Evolutionary conservation across 202 grass and related monocot species (phyloP).

Genomic region (Panicum virgatum): DNA sequence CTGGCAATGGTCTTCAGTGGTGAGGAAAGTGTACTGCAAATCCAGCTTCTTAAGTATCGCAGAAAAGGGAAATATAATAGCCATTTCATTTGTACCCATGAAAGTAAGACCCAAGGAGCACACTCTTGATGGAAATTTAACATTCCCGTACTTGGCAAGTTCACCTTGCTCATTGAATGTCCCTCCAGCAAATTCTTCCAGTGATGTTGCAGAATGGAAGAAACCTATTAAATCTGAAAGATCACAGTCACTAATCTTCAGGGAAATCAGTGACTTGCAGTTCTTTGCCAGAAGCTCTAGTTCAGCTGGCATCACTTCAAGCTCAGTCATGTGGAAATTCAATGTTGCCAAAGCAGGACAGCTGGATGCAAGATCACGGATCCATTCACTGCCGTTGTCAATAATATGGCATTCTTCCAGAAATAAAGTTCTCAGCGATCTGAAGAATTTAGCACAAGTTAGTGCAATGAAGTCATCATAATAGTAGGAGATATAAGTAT

Average conservation of each 20-base stretch:
- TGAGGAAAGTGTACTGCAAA: constrained; percentile 80
- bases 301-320: constrained; percentile 51
- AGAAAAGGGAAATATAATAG: constrained; percentile 62
- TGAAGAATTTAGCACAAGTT: constrained; percentile 39
- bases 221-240: constrained; percentile 60
- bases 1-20: constrained; percentile 91
- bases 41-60: constrained; percentile 76
- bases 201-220: constrained; percentile 56
- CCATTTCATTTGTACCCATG: constrained; percentile 85
- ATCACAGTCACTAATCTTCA: constrained; percentile 89
- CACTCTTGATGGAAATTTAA: constrained; percentile 70
- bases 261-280: constrained; percentile 77
- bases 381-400: constrained; percentile 60
- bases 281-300: constrained; percentile 73
- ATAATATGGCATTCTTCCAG: constrained; percentile 71
- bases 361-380: constrained; percentile 64
- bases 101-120: constrained; percentile 66
- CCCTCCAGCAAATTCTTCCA: constrained; percentile 94
- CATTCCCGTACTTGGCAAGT: constrained; percentile 38
- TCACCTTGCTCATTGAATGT: constrained; percentile 68
- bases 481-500: not conserved
- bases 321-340: constrained; percentile 85
- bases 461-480: constrained; percentile 15
- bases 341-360: constrained; percentile 60
- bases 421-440: constrained; percentile 64